Percentiles rank a stretch among this genome's conserved stretches.
Evolutionary conservation across 2,329 filamentous ascomycete genomes (phyloP).

Genomic region (Fusarium sp.): DNA sequence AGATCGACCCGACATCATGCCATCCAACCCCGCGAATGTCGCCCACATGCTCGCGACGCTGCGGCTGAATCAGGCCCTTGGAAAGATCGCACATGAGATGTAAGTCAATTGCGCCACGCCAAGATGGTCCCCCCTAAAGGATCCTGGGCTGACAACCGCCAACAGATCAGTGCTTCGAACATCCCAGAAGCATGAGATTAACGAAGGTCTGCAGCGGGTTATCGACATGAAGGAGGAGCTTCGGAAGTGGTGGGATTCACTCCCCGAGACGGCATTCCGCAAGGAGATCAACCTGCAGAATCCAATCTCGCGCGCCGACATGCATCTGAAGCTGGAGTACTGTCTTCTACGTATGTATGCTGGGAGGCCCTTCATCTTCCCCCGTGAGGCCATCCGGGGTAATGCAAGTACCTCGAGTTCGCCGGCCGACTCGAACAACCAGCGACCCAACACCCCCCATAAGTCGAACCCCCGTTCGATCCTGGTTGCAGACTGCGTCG

Average conservation of each 20-base stretch:
- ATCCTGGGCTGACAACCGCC: constrained; percentile 11
- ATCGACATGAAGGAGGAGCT: constrained; percentile 52
- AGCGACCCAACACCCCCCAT: constrained; percentile 41
- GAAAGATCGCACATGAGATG: constrained; percentile 54
- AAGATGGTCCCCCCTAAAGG: not conserved
- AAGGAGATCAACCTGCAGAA: constrained; percentile 55
- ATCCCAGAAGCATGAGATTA: constrained; percentile 47
- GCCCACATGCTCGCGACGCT: constrained; percentile 60
- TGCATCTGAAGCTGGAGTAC: constrained; percentile 65
- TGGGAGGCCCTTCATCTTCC: constrained; percentile 65
- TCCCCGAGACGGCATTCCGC: constrained; percentile 47
- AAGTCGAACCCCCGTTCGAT: constrained; percentile 49
- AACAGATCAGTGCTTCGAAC: constrained; percentile 50
- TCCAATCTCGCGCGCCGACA: constrained; percentile 58
- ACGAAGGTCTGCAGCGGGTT: constrained; percentile 48
- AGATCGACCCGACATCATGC: constrained; percentile 58
- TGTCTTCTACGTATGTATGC: constrained; percentile 65
- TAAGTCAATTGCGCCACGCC: constrained; percentile 33
- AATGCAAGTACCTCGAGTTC: constrained; percentile 47
- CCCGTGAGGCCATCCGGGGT: constrained; percentile 41
- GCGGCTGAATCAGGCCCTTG: constrained; percentile 51
- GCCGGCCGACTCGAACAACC: constrained; percentile 45
- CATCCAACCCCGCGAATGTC: constrained; percentile 55
- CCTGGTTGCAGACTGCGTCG: constrained; percentile 64
- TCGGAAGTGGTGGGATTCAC: constrained; percentile 53